Percentiles rank a stretch among this genome's conserved stretches.
These are phyloP conservation scores for Alternaria triticina DNA, from an alignment of 2,329 filamentous ascomycete species.

Conservation along the genomic window DNA sequence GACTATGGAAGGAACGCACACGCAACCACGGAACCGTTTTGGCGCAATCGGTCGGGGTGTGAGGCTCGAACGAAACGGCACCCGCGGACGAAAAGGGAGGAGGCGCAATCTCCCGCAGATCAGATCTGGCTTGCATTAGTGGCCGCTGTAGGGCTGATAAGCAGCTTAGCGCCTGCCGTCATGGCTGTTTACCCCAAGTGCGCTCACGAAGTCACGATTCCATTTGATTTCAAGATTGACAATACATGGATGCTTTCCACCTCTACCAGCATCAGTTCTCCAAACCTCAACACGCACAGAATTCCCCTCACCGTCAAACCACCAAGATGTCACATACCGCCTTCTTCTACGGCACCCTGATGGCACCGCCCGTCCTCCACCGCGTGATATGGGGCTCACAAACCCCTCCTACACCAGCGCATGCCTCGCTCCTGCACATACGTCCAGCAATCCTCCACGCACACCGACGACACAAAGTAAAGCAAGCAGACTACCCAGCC, in stretches of 20 bases:
- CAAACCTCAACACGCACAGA: neutral
- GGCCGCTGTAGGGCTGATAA: conserved; percentile 26
- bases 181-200: neutral
- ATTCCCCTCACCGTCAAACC: neutral
- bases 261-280: conserved; percentile 14
- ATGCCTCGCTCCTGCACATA: conserved; percentile 65
- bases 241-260: neutral
- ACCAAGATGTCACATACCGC: conserved; percentile 54
- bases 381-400: conserved; percentile 76
- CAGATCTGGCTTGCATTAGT: conserved; percentile 30
- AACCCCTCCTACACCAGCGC: conserved; percentile 56
- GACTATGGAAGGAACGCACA: neutral
- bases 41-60: neutral
- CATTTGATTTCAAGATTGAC: neutral
- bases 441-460: conserved; percentile 76
- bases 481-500: conserved; percentile 77
- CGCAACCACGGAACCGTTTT: neutral
- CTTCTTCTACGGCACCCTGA: conserved; percentile 75
- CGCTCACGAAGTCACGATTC: neutral
- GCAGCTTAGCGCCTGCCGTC: conserved; percentile 4
- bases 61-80: neutral
- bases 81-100: conserved; percentile 1
- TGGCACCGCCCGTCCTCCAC: conserved; percentile 87
- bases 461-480: conserved; percentile 75
- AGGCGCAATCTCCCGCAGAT: conserved; percentile 1